phyloP scores from a whole-genome alignment of 768 basidiomycete species.

The Epithele typhae region DNA sequence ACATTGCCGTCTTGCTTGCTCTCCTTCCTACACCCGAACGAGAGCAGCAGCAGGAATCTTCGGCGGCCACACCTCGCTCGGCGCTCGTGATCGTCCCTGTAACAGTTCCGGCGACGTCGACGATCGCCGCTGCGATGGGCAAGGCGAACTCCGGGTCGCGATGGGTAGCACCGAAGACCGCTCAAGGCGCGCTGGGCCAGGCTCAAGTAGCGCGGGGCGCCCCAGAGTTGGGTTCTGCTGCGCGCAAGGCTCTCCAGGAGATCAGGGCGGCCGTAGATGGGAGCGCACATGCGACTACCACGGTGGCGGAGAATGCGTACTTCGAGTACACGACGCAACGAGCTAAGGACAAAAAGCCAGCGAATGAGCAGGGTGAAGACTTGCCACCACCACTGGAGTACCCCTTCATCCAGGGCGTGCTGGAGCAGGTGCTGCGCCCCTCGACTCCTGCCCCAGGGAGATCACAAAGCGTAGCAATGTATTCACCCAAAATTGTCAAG shows the following conservation, averaged over 20 bases:
- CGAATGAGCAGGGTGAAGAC: neutral
- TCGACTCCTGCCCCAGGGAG: slow-evolving; percentile 24
- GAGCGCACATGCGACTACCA: slow-evolving; percentile 21
- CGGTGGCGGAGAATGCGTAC: slow-evolving; percentile 53
- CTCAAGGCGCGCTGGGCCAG: slow-evolving; percentile 3
- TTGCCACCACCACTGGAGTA: slow-evolving; percentile 34
- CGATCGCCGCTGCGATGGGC: slow-evolving; percentile 60
- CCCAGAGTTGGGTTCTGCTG: slow-evolving; percentile 18
- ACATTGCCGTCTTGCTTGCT: slow-evolving; percentile 14
- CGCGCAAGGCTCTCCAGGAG: slow-evolving; percentile 31
- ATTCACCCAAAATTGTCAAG: slow-evolving; percentile 53
- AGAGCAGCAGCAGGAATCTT: slow-evolving; percentile 4
- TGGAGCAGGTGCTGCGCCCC: slow-evolving; percentile 47
- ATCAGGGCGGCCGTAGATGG: slow-evolving; percentile 43
- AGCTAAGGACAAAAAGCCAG: slow-evolving; percentile 1
- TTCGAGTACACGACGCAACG: slow-evolving; percentile 52
- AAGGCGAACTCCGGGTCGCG: slow-evolving; percentile 37
- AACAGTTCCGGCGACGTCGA: slow-evolving; percentile 49
- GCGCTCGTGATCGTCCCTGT: slow-evolving; percentile 59
- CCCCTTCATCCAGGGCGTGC: slow-evolving; percentile 55
- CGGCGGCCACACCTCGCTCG: slow-evolving; percentile 29
- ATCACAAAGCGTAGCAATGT: slow-evolving; percentile 25
- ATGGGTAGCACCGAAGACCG: slow-evolving; percentile 38
- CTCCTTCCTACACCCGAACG: slow-evolving; percentile 13
- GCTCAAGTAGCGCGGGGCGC: neutral